phyloP scores from a whole-genome alignment of 73 alveolate species.

The Paramecium tetraurelia region DNA sequence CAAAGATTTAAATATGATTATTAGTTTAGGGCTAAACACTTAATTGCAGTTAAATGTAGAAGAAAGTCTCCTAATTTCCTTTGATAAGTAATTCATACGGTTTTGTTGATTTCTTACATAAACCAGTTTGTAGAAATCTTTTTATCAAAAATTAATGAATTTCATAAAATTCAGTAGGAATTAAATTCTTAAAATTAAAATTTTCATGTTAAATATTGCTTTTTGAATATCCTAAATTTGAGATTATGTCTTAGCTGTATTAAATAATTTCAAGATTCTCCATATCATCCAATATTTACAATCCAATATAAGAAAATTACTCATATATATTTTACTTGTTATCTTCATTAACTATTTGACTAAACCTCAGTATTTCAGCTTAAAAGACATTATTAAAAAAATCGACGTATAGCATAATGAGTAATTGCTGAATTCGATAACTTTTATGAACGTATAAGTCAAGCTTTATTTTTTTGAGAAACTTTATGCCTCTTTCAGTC shows the following conservation, averaged over 20 bases:
- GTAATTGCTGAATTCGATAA: background rate
- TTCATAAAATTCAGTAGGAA: background rate
- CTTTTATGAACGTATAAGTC: background rate
- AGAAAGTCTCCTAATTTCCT: background rate
- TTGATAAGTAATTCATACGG: background rate
- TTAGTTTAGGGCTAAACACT: background rate
- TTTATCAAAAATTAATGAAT: background rate
- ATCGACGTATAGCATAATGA: background rate
- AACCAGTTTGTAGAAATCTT: background rate
- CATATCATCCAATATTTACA: background rate
- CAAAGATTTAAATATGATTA: background rate
- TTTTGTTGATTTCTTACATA: background rate
- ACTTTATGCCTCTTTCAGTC: background rate
- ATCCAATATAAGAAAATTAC: background rate
- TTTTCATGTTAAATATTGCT: background rate
- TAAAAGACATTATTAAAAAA: background rate
- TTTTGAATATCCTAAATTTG: background rate
- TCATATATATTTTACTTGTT: background rate
- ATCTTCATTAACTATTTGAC: background rate
- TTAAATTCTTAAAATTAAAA: background rate
- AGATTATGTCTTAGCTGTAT: background rate
- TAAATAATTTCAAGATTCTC: background rate
- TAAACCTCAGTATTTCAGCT: background rate
- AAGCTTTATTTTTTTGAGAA: background rate
- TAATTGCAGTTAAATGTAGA: background rate